These are phyloP conservation scores for Scortechinia acanthostroma DNA, from an alignment of 2,329 filamentous ascomycete genomes.

Conservation along the genomic window DNA sequence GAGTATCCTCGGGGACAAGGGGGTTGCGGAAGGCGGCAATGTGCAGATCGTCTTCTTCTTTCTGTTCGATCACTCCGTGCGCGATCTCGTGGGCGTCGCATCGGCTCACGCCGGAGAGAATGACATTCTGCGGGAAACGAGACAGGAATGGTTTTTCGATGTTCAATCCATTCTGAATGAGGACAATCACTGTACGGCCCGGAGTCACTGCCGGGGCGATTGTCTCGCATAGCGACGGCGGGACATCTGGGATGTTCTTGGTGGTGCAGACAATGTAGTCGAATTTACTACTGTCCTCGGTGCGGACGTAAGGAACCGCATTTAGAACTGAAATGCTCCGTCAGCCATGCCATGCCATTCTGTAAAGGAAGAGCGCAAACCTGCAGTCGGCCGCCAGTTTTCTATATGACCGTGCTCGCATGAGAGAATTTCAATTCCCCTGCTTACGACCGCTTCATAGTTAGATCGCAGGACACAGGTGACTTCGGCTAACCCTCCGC, in stretches of 20 bases:
- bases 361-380: too few relatives aligned
- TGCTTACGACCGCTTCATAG: slow-evolving; percentile 31
- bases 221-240: slow-evolving; percentile 35
- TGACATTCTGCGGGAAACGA: slow-evolving; percentile 38
- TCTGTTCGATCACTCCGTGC: slow-evolving; percentile 39
- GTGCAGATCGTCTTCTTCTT: slow-evolving; percentile 37
- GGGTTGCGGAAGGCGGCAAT: slow-evolving; percentile 39
- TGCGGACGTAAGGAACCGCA: too few relatives aligned
- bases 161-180: slow-evolving; percentile 58
- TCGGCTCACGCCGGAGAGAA: slow-evolving; percentile 42
- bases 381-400: slow-evolving; percentile 41
- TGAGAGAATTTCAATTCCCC: slow-evolving; percentile 45
- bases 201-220: slow-evolving; percentile 41
- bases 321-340: too few relatives aligned
- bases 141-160: slow-evolving; percentile 45
- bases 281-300: too few relatives aligned
- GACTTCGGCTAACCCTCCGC: slow-evolving; percentile 37
- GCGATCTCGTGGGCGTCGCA: slow-evolving; percentile 38
- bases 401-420: slow-evolving; percentile 41
- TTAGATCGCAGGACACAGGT: slow-evolving; percentile 49
- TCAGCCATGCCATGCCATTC: too few relatives aligned
- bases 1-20: slow-evolving; percentile 12
- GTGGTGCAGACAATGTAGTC: slow-evolving; percentile 49
- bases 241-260: slow-evolving; percentile 48
- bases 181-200: slow-evolving; percentile 40